Percentiles rank a stretch among this genome's conserved stretches.
Conservation (phyloP, 495 filamentous ascomycete genomes). For the Echria macrotheca region DNA sequence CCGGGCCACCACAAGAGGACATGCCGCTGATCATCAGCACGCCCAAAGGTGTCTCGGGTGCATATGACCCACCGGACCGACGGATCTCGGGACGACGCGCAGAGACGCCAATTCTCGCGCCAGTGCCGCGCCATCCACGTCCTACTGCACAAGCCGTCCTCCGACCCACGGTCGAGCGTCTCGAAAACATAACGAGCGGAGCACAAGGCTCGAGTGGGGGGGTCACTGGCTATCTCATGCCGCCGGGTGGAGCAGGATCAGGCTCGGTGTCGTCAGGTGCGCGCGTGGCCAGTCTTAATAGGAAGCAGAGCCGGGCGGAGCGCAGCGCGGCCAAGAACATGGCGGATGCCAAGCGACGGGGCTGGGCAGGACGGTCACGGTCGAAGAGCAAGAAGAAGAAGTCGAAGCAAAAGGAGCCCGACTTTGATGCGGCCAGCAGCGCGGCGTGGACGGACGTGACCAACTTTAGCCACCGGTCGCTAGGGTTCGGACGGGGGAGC, state of each 20-base stretch:
- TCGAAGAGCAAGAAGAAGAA: slow-evolving; percentile 23
- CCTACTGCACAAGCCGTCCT: slow-evolving; percentile 32
- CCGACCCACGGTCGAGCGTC: slow-evolving; percentile 51
- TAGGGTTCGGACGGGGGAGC: slow-evolving; percentile 7
- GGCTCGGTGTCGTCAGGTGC: slow-evolving; percentile 25
- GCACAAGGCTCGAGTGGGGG: slow-evolving; percentile 40
- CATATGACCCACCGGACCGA: slow-evolving; percentile 35
- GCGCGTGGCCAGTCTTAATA: slow-evolving; percentile 32
- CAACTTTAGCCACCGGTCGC: slow-evolving; percentile 16
- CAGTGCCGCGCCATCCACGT: slow-evolving; percentile 38
- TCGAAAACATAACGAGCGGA: slow-evolving; percentile 79
- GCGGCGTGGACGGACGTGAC: slow-evolving; percentile 48
- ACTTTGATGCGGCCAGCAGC: slow-evolving; percentile 32
- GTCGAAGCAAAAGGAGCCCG: slow-evolving; percentile 30
- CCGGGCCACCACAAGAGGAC: slow-evolving; percentile 20
- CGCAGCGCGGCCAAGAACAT: slow-evolving; percentile 52
- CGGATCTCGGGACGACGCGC: slow-evolving; percentile 19
- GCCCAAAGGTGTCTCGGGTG: slow-evolving; percentile 40
- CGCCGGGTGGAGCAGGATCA: slow-evolving; percentile 24
- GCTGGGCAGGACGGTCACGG: slow-evolving; percentile 45
- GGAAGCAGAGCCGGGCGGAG: slow-evolving; percentile 46
- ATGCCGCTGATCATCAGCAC: slow-evolving; percentile 47
- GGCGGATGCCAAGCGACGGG: slow-evolving; percentile 47
- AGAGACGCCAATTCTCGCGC: slow-evolving; percentile 37
- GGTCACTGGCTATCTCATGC: too few relatives aligned